phyloP scores from a whole-genome alignment of 306 rosid genomes.

The Pyrus betulifolia region DNA sequence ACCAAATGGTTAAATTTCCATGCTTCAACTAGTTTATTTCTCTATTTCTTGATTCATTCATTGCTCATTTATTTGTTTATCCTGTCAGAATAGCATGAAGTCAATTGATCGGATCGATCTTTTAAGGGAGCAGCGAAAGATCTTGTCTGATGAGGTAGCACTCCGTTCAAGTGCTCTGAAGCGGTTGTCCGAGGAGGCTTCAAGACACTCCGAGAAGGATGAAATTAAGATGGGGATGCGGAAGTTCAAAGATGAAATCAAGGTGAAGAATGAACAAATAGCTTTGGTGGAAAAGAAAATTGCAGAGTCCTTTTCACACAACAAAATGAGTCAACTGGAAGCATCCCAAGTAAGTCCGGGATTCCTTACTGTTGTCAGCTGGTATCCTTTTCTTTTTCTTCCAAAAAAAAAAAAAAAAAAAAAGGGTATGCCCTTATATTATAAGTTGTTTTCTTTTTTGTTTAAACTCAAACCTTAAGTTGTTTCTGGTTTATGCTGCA shows the following conservation, averaged over 20 bases:
- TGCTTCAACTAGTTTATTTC: neutral
- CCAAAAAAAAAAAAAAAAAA: neutral
- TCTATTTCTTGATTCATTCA: neutral
- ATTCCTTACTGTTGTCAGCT: constrained; percentile 17
- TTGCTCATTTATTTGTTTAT: neutral
- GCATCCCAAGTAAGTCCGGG: constrained; percentile 53
- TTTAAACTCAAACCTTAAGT: constrained; percentile 15
- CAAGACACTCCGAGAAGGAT: constrained; percentile 61
- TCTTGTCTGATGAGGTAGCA: constrained; percentile 89
- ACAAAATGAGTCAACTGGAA: constrained; percentile 47
- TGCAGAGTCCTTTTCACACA: constrained; percentile 50
- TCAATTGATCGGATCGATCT: constrained; percentile 81
- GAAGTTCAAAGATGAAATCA: constrained; percentile 72
- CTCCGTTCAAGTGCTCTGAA: constrained; percentile 86
- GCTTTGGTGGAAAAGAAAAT: constrained; percentile 76
- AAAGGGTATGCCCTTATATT: neutral
- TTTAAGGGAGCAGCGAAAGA: constrained; percentile 83
- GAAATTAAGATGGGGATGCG: constrained; percentile 66
- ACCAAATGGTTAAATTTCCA: neutral
- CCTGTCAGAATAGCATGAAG: constrained; percentile 63
- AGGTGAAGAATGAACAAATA: constrained; percentile 66
- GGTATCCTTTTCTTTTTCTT: neutral
- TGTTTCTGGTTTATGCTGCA: constrained; percentile 40
- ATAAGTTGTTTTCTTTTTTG: constrained; percentile 9
- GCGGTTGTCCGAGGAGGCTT: constrained; percentile 77